Evolutionary conservation across 495 filamentous ascomycete species (phyloP), one percentile per base, ranked within the genome.

Genomic region (Venustampulla echinocandica): DNA sequence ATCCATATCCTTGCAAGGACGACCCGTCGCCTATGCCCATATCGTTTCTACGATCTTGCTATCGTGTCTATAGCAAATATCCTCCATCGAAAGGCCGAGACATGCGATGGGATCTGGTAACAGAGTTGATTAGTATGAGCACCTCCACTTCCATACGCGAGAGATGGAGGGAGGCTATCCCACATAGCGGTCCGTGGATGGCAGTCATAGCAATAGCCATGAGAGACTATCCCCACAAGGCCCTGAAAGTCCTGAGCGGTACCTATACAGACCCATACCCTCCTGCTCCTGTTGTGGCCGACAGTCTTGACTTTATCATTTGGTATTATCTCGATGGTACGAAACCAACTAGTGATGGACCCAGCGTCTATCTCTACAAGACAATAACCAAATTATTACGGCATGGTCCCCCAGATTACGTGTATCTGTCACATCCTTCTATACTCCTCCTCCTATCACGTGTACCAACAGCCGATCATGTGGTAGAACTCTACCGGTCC

Each of bases 251-350:
- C 3, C 24, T 59, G 11, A 30, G 19, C 1, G 40, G 20, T 2
- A 54, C 50, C 0, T 54, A 46, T 19, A 20, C 13, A 2, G 32
- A 35, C 14, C 38, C 42, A 11, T 43, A 35, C 21, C 52, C 56
- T 34, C 53, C 53, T 30, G 10, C 35, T n/a, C 37, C 30, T 40
- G 47, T 35, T 1, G 13, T 55, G 10, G 24, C 42, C 1, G 46
- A 56, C 17, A 35, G 23, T 47, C 27, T 59, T 2, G 44, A 55
- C 24, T 59, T 28, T 22, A 38, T 56, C 25, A 41, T 58, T 19
- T n/a, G 15, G 4, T 15, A 42, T 24, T 50, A 42, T 43, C 52
- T 46, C 22, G 20, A 23, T 37, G 34, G 34, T 9, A 42, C 28
- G 21, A 14, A 25, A 23, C 10, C 23, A 17, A 11, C 24, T 6